Base-by-base conservation (phyloP, 495 filamentous ascomycete genomes). In the Lasiosphaeria miniovina region DNA sequence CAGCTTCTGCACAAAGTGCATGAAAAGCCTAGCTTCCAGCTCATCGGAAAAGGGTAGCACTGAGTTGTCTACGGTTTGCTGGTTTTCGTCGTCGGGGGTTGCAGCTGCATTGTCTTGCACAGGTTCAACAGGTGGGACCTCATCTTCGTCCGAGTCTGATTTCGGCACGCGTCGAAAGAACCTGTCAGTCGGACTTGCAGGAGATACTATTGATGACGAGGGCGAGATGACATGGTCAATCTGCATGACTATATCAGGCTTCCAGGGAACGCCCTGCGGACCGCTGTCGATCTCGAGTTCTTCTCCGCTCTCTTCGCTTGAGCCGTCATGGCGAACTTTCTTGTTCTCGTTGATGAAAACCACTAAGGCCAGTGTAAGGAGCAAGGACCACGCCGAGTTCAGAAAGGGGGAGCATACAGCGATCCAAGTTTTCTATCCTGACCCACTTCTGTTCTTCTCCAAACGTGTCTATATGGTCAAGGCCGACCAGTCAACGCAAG, bases 1-100 rank as follows among this genome's bases (percentile, higher is more conserved):
- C 49, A 82, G 61, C 48, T 75, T 75, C 57, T 79, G 71, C 15
- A 81, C 74, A 57, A 76, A 82, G 52, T 81, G 78, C 3, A 74
- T 72, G 36, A 80, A 73, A 4, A 82, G 69, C n/a, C 62, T 17
- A 2, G 77, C 78, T 48, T 81, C 74, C 4, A 62, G 63, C 14
- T 65, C 61, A 41, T 72, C 58, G 15, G 70, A 65, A 0, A 82
- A 64, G 10, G 78, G 80, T 62, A 75, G 73, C 12, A 67, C 59
- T 5, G 69, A 57, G 6, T 52, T 54, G 34, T 64, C 61, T 9
- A 65, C 7, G 67, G 66, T 33, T 64, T 65, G 4, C 58, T 60
- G 17, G 62, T 61, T 9, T 65, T 65, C 8, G 43, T 15, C 6
- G 52, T 61, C 2, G 14, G 38, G 49, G 33, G 46, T 32, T 10